Evolutionary conservation across 768 basidiomycete species (phyloP), one percentile per base, ranked within the genome.

Genomic region (Panus rudis): DNA sequence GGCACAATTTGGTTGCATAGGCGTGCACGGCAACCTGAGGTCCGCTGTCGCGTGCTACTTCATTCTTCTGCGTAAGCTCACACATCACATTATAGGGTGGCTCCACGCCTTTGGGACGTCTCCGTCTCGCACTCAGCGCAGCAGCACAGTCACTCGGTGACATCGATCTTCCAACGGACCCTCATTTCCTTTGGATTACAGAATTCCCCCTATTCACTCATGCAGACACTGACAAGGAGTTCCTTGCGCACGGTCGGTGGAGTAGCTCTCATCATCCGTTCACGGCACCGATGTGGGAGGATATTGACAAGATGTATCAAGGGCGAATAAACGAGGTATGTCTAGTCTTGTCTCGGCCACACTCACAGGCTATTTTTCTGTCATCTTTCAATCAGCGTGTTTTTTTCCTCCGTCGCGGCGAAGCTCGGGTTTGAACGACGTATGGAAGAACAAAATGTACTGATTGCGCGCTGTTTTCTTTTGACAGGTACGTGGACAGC

Each of bases 241-340:
- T 83, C 57, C 64, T 92, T 23, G 86, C 91, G 3, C 75, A 79
- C 44, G 92, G 92, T 23, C 73, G 92, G 55, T 94, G 90, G 88
- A 85, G 87, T 51, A 87, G 86, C 50, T 81, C 89, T 3, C 93
- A 97, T 56, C 93, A 97, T 63, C 93, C 93, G 2, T 97, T 97
- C 64, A 97, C 93, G 11, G 92, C 93, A 7, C 93, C 93, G 17
- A 87, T 93, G 80, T 85, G 72, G 72, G 77, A 94, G 61, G 93
- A 97, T 61, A 71, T 94, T 20, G 71, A 79, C 35, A 75, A 77
- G 27, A 70, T 97, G 65, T 83, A 84, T 56, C 67, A 66, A 31
- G 90, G 88, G 27, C 70, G 78, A 52, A 65, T 84, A 37, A 77
- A 79, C 40, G 60, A 64, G 54, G 72, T 72, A 26, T 45, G 60